Base-by-base conservation (phyloP, 2,329 filamentous ascomycete species). In the Scedosporium dehoogii region DNA sequence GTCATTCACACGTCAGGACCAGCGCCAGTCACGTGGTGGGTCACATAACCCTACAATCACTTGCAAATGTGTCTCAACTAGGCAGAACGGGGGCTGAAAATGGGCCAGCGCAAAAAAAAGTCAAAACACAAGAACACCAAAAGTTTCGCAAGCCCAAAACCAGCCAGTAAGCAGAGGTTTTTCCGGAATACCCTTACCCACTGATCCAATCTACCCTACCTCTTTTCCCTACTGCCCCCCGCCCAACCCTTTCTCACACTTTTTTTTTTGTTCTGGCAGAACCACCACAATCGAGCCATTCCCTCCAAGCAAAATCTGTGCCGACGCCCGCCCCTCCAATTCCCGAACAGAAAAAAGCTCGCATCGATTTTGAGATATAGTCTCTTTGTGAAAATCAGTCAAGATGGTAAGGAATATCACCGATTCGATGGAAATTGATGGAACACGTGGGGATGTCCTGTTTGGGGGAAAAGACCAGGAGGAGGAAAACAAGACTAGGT, bases 41-140 rank as follows among this genome's bases (percentile, higher is more conserved):
- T 53, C 42, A 61, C 46, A 55, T 55, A 61, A 61, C 59, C 59
- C 59, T 61, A 61, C 59, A 61, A 61, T 25, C 59, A 61, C 59
- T 41, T 41, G 44, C 29, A 10, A 33, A 9, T 25, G n/a, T 42
- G 42, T 14, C 25, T 21, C 25, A 53, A 29, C 58, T 10, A 27
- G 29, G 48, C 38, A 60, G 48, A 51, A 16, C 27, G 56, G 25
- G 58, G 14, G 46, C 12, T 27, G 48, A 51, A 48, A 61, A 51
- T 51, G 56, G 29, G 27, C 59, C 59, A 41, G 44, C 58, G 14
- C 29, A 33, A 33, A 33, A 33, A 33, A 33, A 16, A 16, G 23
- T 27, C 58, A 18, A 60, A 27, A 6, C 58, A 46, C 5, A 25
- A 7, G 58, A 16, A 42, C 9, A 48, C 5, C 25, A 3, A 29